Base-by-base conservation (phyloP, 2,329 filamentous ascomycete genomes). In the Penicillium expansum region DNA sequence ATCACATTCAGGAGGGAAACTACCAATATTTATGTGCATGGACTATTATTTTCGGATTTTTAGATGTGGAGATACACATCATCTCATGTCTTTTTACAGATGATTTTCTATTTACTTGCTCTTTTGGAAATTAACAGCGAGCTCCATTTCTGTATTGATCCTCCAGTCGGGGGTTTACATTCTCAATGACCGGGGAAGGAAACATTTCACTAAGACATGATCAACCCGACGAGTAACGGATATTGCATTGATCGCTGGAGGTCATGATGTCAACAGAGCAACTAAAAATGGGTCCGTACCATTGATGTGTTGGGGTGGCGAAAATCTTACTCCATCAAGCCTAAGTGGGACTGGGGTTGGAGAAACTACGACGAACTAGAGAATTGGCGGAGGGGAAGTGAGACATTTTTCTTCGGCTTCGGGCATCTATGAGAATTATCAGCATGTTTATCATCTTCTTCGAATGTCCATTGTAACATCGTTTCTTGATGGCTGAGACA, bases 341-440 rank as follows among this genome's bases (percentile, higher is more conserved):
- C 53, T 35, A 45, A 56, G 48, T 41, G 48, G 16, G 22, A 22
- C 51, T 38, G 48, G 41, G 54, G 41, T 54, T 29, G 32, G 29
- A 55, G 22, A 30, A 43, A 51, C 52, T 55, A 55, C 14, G n/a
- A n/a, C 4, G 22, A 47, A 52, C 41, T 52, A 47, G n/a, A 45
- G 54, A 20, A 39, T 47, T 39, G 41, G 48, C 18, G 33, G 58
- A 51, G 56, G 58, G 59, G 58, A 35, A 55, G 27, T 60, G 59
- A 61, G 59, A 61, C 59, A 61, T 55, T 52, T 53, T 20, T 51
- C 8, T 29, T 32, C 27, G 1, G 18, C 37, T 37, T 45, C 11
- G 22, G 29, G 27, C 33, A 39, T 43, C 24, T 35, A 44, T 24
- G 29, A 30, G 48, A 50, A 50, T 29, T 5, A 41, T 57, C 45